These are phyloP conservation scores for Rhodotorula sp. DNA, from an alignment of 1,284 basidiomycete genomes.

Conservation along the genomic window DNA sequence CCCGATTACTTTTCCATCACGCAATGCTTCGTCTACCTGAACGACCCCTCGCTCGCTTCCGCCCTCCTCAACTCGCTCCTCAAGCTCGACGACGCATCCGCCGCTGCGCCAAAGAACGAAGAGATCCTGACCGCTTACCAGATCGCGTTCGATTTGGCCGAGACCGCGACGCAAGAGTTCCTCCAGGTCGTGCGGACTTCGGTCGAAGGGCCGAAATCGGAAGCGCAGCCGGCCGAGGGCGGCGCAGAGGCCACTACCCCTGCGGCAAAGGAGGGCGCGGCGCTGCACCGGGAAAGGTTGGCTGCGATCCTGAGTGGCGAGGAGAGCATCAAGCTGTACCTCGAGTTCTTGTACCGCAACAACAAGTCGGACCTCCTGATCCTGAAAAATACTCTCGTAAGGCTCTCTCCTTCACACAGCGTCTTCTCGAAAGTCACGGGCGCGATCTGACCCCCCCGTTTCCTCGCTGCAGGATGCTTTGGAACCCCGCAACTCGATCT, in stretches of 20 bases:
- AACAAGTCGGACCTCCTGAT: conserved; percentile 88
- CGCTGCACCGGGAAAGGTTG: conserved; percentile 61
- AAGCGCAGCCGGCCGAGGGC: conserved; percentile 45
- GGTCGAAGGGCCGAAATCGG: conserved; percentile 18
- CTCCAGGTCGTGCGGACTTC: conserved; percentile 61
- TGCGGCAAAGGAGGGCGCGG: conserved; percentile 53
- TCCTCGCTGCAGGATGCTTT: conserved; percentile 66
- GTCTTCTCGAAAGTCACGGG: no score
- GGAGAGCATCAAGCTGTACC: conserved; percentile 83
- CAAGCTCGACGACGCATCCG: conserved; percentile 17
- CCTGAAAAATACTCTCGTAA: conserved; percentile 83
- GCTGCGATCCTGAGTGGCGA: conserved; percentile 73
- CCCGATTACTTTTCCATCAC: conserved; percentile 73
- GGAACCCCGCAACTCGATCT: conserved; percentile 91
- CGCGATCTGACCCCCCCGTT: not conserved
- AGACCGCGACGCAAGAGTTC: conserved; percentile 89
- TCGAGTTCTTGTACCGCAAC: conserved; percentile 89
- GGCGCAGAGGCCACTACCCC: not conserved
- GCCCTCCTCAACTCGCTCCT: conserved; percentile 68
- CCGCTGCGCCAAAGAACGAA: conserved; percentile 49
- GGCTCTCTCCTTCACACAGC: conserved; percentile 1
- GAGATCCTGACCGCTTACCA: conserved; percentile 81
- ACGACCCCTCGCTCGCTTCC: conserved; percentile 69
- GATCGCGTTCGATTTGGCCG: conserved; percentile 87
- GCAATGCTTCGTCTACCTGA: conserved; percentile 81